A percentile compares a stretch with the other conserved stretches of the same genome.
Evolutionary conservation across 805 yeast genomes (phyloP).

Genomic region (Scheffersomyces stipitis): DNA sequence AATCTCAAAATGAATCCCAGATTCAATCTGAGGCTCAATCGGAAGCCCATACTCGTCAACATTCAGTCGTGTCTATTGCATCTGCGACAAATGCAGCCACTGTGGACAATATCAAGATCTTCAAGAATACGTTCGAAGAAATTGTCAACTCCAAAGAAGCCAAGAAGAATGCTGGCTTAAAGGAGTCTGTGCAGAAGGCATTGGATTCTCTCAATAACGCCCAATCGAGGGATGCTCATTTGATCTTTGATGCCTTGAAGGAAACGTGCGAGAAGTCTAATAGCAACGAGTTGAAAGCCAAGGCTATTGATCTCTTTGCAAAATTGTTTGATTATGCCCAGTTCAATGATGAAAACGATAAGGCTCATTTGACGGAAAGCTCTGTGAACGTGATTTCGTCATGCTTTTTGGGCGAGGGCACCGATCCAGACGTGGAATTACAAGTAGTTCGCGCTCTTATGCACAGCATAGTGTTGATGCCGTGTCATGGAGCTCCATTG

Average conservation of each 20-base stretch:
- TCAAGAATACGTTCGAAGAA: constrained; percentile 58
- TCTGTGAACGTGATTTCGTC: constrained; percentile 82
- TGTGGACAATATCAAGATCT: constrained; percentile 21
- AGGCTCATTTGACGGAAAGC: constrained; percentile 66
- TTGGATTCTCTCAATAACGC: constrained; percentile 40
- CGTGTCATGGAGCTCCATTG: constrained; percentile 87
- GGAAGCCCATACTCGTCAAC: constrained; percentile 2
- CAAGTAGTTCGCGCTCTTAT: constrained; percentile 92
- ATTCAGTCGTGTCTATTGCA: constrained; percentile 4
- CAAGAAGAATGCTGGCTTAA: constrained; percentile 47
- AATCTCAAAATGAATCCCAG: too few relatives aligned
- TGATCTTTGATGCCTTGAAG: constrained; percentile 78
- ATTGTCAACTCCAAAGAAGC: constrained; percentile 63
- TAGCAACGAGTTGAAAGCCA: constrained; percentile 61
- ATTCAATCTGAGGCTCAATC: too few relatives aligned
- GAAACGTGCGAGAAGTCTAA: constrained; percentile 65
- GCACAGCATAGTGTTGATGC: constrained; percentile 80
- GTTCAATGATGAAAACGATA: constrained; percentile 59
- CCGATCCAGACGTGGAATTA: constrained; percentile 84
- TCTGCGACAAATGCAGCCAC: constrained; percentile 8
- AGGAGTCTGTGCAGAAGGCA: constrained; percentile 37
- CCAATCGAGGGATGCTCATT: constrained; percentile 42
- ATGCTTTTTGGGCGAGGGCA: constrained; percentile 89
- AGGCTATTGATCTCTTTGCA: constrained; percentile 82
- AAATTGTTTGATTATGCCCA: constrained; percentile 85